A percentile compares a stretch with the other conserved stretches of the same genome.
Evolutionary conservation across 2,329 filamentous ascomycete genomes (phyloP).

Genomic region (Setomelanomma holmii): DNA sequence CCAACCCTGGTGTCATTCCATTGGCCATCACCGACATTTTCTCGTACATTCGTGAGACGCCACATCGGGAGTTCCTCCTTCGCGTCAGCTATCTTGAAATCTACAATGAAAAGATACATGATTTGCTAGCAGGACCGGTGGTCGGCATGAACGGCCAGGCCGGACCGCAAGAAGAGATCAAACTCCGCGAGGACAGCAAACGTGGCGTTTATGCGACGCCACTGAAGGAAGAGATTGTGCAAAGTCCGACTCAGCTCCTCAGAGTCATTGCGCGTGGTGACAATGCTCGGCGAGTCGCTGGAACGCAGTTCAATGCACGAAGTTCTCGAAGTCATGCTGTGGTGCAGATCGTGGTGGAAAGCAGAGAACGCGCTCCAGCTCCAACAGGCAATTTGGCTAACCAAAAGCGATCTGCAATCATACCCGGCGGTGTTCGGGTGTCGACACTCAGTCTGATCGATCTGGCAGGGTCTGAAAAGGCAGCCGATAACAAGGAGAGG

Average conservation of each 20-base stretch:
- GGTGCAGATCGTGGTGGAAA: slow-evolving; percentile 98
- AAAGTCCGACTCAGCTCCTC: slow-evolving; percentile 93
- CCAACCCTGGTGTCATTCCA: slow-evolving; percentile 94
- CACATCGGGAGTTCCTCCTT: slow-evolving; percentile 89
- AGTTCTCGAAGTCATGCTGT: slow-evolving; percentile 98
- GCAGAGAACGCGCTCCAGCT: slow-evolving; percentile 79
- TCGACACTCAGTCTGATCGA: slow-evolving; percentile 96
- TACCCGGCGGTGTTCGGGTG: slow-evolving; percentile 88
- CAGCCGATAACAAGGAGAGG: slow-evolving; percentile 92
- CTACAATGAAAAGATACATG: slow-evolving; percentile 97
- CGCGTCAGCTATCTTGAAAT: slow-evolving; percentile 98
- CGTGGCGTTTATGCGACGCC: slow-evolving; percentile 95
- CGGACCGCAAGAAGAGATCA: slow-evolving; percentile 85
- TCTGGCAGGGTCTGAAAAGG: slow-evolving; percentile 93
- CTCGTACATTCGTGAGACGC: slow-evolving; percentile 97
- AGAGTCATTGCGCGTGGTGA: slow-evolving; percentile 95
- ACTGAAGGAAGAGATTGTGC: slow-evolving; percentile 97
- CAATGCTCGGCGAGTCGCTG: slow-evolving; percentile 85
- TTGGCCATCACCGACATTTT: slow-evolving; percentile 98
- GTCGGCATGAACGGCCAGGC: slow-evolving; percentile 59
- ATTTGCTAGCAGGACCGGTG: slow-evolving; percentile 79
- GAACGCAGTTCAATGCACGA: slow-evolving; percentile 94
- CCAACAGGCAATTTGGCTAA: slow-evolving; percentile 48
- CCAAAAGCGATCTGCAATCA: slow-evolving; percentile 49
- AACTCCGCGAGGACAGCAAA: slow-evolving; percentile 94